Base-by-base conservation (phyloP, 352 stramenopile species). In the Globisporangium nagaii region DNA sequence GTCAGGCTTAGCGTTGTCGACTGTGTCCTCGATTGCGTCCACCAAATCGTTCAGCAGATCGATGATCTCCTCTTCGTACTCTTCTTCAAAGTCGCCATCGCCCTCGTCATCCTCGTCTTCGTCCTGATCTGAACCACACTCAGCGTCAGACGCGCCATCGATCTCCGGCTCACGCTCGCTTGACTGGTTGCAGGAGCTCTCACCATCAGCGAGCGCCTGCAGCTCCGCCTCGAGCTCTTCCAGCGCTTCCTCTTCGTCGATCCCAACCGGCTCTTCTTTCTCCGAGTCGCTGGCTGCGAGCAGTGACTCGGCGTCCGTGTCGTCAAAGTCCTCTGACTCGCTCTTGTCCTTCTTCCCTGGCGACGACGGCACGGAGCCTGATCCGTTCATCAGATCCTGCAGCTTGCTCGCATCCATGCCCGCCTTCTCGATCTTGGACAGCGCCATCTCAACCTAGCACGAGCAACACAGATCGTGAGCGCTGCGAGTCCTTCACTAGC, bases 361-460 rank as follows among this genome's bases (percentile, higher is more conserved):
- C 1, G 27, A 37, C 2, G 25, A 58, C 0, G 43, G 19, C 36
- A 19, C 15, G 12, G 34, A 30, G 22, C 40, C 36, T 17, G 67
- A 64, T n/a, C 37, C 36, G 3, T 13, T 45, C 41, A 83, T 72
- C 37, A 83, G 43, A 0, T 68, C 63, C 9, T 73, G 60, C 1
- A 86, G 55, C 1, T 71, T 69, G n/a, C 66, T 84, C 11, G 63
- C 65, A 46, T 84, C 71, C 11, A 84, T 64, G 3, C 79, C 79
- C 10, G 76, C 68, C 53, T 71, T 72, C 34, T 86, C 71, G 24
- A 86, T 79, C 60, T 87, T 86, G 3, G 77, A 86, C 45, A 88
- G 67, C 25, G 75, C 77, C 64, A 86, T 81, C 25, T 90, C 75
- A 7, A 88, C 28, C 79, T 87, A 53, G 13, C 50, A 24, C 8